These are phyloP conservation scores for Colletotrichum phormii DNA, from an alignment of 2,329 filamentous ascomycete species.

Conservation along the genomic window DNA sequence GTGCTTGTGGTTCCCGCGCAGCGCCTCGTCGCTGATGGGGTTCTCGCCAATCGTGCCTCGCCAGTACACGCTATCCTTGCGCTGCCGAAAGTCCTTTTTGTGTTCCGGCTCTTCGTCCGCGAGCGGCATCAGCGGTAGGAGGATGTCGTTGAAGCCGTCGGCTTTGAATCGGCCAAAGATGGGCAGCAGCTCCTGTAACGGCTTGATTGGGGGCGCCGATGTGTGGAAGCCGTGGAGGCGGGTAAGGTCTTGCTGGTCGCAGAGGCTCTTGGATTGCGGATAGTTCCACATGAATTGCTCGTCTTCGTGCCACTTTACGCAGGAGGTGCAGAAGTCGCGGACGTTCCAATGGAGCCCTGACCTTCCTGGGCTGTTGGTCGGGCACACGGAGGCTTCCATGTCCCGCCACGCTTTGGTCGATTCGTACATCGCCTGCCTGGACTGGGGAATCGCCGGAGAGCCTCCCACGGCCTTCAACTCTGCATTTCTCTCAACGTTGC, in stretches of 20 bases:
- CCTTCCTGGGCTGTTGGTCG: slow-evolving; percentile 69
- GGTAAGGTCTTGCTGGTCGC: slow-evolving; percentile 81
- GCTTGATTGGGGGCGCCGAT: slow-evolving; percentile 70
- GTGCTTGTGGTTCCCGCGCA: slow-evolving; percentile 77
- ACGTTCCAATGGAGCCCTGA: slow-evolving; percentile 72
- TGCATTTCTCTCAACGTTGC: not conserved
- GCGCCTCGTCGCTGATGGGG: slow-evolving; percentile 59
- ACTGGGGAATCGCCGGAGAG: not conserved
- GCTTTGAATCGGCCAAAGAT: slow-evolving; percentile 82
- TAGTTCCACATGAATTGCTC: slow-evolving; percentile 76
- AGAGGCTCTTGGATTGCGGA: slow-evolving; percentile 73
- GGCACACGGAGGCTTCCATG: slow-evolving; percentile 66
- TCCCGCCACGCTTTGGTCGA: slow-evolving; percentile 49
- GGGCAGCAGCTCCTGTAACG: slow-evolving; percentile 74
- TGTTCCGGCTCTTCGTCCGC: slow-evolving; percentile 59
- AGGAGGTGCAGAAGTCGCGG: slow-evolving; percentile 72
- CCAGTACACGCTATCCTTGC: slow-evolving; percentile 78
- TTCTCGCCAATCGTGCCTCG: slow-evolving; percentile 74
- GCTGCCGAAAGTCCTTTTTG: slow-evolving; percentile 65
- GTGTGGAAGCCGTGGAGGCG: slow-evolving; percentile 80
- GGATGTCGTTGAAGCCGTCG: slow-evolving; percentile 79
- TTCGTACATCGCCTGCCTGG: not conserved
- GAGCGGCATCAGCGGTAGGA: slow-evolving; percentile 71
- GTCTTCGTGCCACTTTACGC: slow-evolving; percentile 72
- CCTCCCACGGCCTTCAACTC: not conserved